Base-by-base conservation (phyloP, 208 protist genomes). In the Herpetomonas samuelpessoai region DNA sequence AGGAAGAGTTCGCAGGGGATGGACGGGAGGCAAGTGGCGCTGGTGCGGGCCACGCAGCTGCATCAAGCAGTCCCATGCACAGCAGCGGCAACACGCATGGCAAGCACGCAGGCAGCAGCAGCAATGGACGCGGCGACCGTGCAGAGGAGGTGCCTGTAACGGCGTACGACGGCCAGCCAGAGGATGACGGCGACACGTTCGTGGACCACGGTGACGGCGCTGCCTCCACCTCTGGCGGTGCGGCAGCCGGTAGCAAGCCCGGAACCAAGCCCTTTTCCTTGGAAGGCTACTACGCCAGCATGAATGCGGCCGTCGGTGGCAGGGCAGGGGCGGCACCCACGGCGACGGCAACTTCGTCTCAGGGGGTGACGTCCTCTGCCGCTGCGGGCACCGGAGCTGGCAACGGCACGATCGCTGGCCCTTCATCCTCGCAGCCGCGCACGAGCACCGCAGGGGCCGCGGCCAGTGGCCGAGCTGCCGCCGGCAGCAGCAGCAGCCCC, bases 141-240 rank as follows among this genome's bases (percentile, higher is more conserved):
- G 24, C 22, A 10, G 3, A 24, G 19, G 19, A 14, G 14, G 57
- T 88, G 14, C 77, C 73, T 10, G 71, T 72, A 28, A 85, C 75
- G 22, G 59, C 52, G 27, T 89, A 85, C 71, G 44, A 72, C 28
- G 57, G 63, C 7, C 35, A 65, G 30, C 60, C 67, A 1, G 76
- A 83, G 28, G 88, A 92, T 44, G 88, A 92, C 59, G 86, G 90
- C 57, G 62, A 91, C 68, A 95, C 89, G 2, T 95, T 95, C 73
- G 74, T 95, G 12, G 89, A 95, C 57, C 83, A 95, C 69, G 88
- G 88, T 46, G 35, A 18, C 35, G 46, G 19, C 7, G 10, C 6
- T 7, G 46, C 24, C 46, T 6, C 21, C 29, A 12, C 4, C 27
- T 35, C 4, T 30, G 57, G 4, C 47, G 1, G 38, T 48, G 39